phyloP scores from a whole-genome alignment of 2,329 filamentous ascomycete species.

The Gaeumannomyces sp. region DNA sequence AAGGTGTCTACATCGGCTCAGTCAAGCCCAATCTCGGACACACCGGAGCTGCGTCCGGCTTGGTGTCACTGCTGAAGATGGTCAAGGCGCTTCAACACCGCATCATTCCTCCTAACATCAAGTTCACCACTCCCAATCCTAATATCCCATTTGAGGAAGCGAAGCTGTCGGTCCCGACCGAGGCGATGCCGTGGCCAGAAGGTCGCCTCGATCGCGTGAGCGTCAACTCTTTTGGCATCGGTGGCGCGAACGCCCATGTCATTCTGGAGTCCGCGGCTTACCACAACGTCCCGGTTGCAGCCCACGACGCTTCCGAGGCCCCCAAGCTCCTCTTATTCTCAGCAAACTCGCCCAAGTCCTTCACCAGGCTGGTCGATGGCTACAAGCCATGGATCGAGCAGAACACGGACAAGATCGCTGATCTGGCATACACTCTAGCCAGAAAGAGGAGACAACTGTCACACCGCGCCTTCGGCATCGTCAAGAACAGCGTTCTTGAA shows the following conservation, averaged over 20 bases:
- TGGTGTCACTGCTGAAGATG: conserved; percentile 26
- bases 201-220: conserved; percentile 21
- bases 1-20: conserved; percentile 15
- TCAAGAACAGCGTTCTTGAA: too few species aligned
- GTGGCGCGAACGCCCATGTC: conserved; percentile 32
- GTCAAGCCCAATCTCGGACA: conserved; percentile 35
- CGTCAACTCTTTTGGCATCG: conserved; percentile 34
- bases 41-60: conserved; percentile 27
- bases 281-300: background rate
- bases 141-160: conserved; percentile 20
- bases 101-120: conserved; percentile 28
- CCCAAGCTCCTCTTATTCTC: background rate
- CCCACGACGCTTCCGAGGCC: background rate
- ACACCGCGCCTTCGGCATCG: background rate
- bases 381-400: background rate
- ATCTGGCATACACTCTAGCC: background rate
- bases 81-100: conserved; percentile 26
- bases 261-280: conserved; percentile 4
- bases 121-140: conserved; percentile 25
- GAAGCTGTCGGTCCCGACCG: conserved; percentile 21
- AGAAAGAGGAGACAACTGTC: background rate
- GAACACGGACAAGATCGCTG: background rate
- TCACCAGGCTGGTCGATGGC: background rate
- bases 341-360: background rate
- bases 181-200: conserved; percentile 21